Evolutionary conservation across 148 eudicot species (phyloP).

Genomic region (Cornus kousa): DNA sequence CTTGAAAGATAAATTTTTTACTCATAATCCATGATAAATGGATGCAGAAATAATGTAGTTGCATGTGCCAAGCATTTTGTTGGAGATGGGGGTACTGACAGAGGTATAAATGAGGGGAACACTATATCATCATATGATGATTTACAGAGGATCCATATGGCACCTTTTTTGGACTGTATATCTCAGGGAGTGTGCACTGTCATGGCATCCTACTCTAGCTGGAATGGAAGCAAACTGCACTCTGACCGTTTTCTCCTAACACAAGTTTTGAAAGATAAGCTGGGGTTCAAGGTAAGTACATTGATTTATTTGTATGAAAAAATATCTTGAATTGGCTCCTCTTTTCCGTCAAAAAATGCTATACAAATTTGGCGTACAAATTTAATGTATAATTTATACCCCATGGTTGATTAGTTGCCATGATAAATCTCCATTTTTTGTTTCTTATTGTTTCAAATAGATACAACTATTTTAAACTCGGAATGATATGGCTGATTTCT

Average conservation of each 20-base stretch:
- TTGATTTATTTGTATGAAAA: not conserved
- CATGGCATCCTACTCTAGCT: slow-evolving; percentile 92
- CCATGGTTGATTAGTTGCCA: not conserved
- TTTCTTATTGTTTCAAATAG: not conserved
- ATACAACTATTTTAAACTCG: not conserved
- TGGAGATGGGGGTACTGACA: slow-evolving; percentile 90
- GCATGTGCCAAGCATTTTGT: slow-evolving; percentile 97
- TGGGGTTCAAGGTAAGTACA: slow-evolving; percentile 69
- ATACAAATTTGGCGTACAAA: not conserved
- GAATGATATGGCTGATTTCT: not conserved
- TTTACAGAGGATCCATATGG: slow-evolving; percentile 74
- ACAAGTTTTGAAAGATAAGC: slow-evolving; percentile 66
- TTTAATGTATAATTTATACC: not conserved
- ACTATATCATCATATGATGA: slow-evolving; percentile 58
- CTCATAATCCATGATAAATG: not conserved
- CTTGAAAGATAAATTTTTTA: not conserved
- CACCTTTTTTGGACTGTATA: slow-evolving; percentile 80
- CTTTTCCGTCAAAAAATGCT: slow-evolving; percentile 4
- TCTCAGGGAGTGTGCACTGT: slow-evolving; percentile 87
- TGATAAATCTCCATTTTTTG: not conserved
- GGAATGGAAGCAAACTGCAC: slow-evolving; percentile 78
- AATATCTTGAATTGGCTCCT: not conserved
- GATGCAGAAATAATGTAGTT: slow-evolving; percentile 62
- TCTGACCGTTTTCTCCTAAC: slow-evolving; percentile 66
- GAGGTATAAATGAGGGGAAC: slow-evolving; percentile 85